Conservation (phyloP, 2,329 filamentous ascomycete species). For the Cyanodermella asteris region DNA sequence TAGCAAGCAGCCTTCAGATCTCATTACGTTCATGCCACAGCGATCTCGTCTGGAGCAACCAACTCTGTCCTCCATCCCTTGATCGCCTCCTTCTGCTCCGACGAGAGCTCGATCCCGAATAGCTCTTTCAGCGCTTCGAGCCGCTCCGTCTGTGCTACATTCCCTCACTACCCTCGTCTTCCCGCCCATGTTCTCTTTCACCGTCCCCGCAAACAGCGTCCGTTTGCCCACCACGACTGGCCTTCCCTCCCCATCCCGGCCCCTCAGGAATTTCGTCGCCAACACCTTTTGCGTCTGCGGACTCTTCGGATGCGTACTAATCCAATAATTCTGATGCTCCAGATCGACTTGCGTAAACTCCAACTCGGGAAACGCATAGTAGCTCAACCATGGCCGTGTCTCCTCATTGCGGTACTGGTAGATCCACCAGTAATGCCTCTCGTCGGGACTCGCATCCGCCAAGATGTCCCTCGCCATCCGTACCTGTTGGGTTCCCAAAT, state of each 20-base stretch:
- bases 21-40: too few species aligned
- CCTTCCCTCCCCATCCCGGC: slow-evolving; percentile 12
- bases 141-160: slow-evolving; percentile 21
- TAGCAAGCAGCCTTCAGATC: too few species aligned
- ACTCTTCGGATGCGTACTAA: slow-evolving; percentile 10
- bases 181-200: slow-evolving; percentile 22
- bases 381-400: slow-evolving; percentile 18
- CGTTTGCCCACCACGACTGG: slow-evolving; percentile 12
- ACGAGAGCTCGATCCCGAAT: slow-evolving; percentile 21
- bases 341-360: slow-evolving; percentile 20
- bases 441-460: slow-evolving; percentile 18
- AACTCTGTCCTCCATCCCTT: slow-evolving; percentile 11
- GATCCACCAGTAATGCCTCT: slow-evolving; percentile 32
- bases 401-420: slow-evolving; percentile 19
- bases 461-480: slow-evolving; percentile 28
- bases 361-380: slow-evolving; percentile 19
- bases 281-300: slow-evolving; percentile 14
- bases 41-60: too few species aligned
- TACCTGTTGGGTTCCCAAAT: slow-evolving; percentile 34
- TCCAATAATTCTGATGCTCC: slow-evolving; percentile 18
- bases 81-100: slow-evolving; percentile 18
- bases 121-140: slow-evolving; percentile 21
- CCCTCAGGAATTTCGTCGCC: slow-evolving; percentile 18
- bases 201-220: slow-evolving; percentile 11
- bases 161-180: slow-evolving; percentile 18